Percentiles rank a stretch among this genome's conserved stretches.
phyloP scores from a whole-genome alignment of 1,139 yeast genomes.

The Schwanniomyces etchellsii region DNA sequence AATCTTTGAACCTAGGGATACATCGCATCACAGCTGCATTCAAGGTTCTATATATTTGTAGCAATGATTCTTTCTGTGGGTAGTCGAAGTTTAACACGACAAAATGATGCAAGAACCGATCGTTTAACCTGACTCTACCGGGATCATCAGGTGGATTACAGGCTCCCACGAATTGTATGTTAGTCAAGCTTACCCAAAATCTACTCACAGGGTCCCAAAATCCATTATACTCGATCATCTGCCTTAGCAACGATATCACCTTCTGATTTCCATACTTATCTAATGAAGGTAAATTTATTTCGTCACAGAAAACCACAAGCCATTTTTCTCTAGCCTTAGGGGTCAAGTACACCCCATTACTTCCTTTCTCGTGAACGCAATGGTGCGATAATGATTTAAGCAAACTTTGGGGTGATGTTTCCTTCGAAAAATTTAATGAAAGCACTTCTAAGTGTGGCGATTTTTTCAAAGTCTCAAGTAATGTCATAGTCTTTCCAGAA shows the following conservation, averaged over 20 bases:
- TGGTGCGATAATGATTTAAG: conserved; percentile 66
- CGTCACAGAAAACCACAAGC: conserved; percentile 88
- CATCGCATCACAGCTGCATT: conserved; percentile 53
- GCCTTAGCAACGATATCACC: conserved; percentile 72
- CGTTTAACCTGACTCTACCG: conserved; percentile 58
- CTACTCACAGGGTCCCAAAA: conserved; percentile 64
- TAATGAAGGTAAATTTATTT: conserved; percentile 71
- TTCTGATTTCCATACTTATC: conserved; percentile 77
- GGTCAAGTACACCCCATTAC: conserved; percentile 46
- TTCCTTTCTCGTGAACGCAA: conserved; percentile 55
- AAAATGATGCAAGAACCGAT: conserved; percentile 67
- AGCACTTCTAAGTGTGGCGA: conserved; percentile 56
- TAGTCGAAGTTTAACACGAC: conserved; percentile 72
- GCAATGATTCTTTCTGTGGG: conserved; percentile 62
- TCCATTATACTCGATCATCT: conserved; percentile 67
- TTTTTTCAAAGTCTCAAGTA: conserved; percentile 62
- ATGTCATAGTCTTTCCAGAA: conserved; percentile 92
- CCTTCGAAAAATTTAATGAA: conserved; percentile 79
- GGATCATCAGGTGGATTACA: conserved; percentile 86
- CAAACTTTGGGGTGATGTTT: conserved; percentile 61
- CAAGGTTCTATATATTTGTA: conserved; percentile 63
- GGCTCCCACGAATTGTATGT: conserved; percentile 86
- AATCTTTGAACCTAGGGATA: conserved; percentile 60
- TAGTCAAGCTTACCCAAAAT: conserved; percentile 63
- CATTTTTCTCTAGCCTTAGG: conserved; percentile 66